These are phyloP conservation scores for Trichoderma koningii DNA, from an alignment of 2,329 filamentous ascomycete genomes.

Conservation along the genomic window DNA sequence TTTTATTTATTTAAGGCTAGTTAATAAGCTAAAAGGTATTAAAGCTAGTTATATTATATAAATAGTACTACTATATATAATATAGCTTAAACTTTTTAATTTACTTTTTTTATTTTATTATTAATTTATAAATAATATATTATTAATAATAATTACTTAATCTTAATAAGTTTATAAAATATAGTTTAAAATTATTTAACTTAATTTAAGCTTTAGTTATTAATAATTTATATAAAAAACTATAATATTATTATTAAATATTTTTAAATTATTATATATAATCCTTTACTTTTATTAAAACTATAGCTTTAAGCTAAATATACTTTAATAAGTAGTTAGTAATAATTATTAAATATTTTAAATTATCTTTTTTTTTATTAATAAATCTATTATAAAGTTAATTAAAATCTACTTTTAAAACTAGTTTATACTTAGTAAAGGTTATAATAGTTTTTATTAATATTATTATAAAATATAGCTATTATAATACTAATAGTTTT, in stretches of 20 bases:
- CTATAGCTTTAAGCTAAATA: not conserved
- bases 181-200: not conserved
- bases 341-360: not conserved
- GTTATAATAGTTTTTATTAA: not conserved
- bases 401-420: not conserved
- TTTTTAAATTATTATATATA: not conserved
- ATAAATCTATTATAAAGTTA: not conserved
- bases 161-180: not conserved
- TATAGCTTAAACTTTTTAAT: not conserved
- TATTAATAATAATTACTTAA: not conserved
- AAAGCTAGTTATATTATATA: not conserved
- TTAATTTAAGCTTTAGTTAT: not conserved
- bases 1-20: not conserved
- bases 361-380: not conserved
- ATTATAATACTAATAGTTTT: not conserved
- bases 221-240: not conserved
- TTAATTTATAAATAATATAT: not conserved
- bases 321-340: not conserved
- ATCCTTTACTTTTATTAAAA: not conserved
- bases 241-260: not conserved
- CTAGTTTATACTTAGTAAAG: not conserved
- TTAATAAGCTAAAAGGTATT: not conserved
- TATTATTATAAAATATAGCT: not conserved
- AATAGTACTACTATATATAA: not conserved
- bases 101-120: not conserved